Evolutionary conservation across 1,139 yeast genomes (phyloP).

Genomic region (Lodderomyces margitis): DNA sequence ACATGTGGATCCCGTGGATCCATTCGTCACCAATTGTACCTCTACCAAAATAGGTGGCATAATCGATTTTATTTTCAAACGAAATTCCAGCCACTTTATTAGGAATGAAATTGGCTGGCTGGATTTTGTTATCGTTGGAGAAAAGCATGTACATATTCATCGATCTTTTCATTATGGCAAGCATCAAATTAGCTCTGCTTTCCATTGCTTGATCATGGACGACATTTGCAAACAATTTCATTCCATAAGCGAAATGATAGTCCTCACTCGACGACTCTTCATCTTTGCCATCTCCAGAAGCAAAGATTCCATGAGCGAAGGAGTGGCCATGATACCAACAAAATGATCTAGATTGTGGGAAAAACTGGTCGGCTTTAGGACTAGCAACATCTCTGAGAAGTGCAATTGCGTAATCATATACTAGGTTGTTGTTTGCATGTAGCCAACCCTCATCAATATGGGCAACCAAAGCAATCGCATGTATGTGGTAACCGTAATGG

Average conservation of each 20-base stretch:
- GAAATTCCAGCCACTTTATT: slow-evolving; percentile 48
- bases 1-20: slow-evolving; percentile 50
- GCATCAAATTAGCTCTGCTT: slow-evolving; percentile 39
- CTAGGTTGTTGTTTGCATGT: slow-evolving; percentile 24
- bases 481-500: slow-evolving; percentile 76
- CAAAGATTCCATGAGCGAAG: slow-evolving; percentile 46
- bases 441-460: slow-evolving; percentile 48
- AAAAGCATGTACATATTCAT: slow-evolving; percentile 46
- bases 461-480: slow-evolving; percentile 66
- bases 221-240: slow-evolving; percentile 39
- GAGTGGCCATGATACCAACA: slow-evolving; percentile 51
- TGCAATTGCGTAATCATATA: slow-evolving; percentile 31
- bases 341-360: slow-evolving; percentile 43
- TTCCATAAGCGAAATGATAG: slow-evolving; percentile 44
- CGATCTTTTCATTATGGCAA: slow-evolving; percentile 41
- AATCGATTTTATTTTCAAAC: slow-evolving; percentile 46
- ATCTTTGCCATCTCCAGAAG: slow-evolving; percentile 47
- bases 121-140: slow-evolving; percentile 36
- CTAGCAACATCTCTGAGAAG: slow-evolving; percentile 43
- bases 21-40: slow-evolving; percentile 44
- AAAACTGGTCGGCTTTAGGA: slow-evolving; percentile 33
- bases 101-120: slow-evolving; percentile 36
- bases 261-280: slow-evolving; percentile 49
- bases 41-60: slow-evolving; percentile 45
- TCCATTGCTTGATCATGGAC: slow-evolving; percentile 36